Conservation (phyloP, 345 rosid genomes). For the Camelina laxa region DNA sequence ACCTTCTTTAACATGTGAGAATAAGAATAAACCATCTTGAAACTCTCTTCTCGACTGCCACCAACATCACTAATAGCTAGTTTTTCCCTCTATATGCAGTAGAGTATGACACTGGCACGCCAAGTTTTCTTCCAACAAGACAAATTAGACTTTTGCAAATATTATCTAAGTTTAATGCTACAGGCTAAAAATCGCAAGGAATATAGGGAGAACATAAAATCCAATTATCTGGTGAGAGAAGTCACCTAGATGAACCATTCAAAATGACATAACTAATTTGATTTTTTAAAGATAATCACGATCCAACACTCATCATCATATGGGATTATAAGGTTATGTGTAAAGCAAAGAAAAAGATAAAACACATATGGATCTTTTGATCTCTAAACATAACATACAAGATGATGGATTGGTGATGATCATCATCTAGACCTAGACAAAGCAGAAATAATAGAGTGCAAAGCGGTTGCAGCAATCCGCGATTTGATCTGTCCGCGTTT, state of each 20-base stretch:
- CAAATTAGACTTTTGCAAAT: no score
- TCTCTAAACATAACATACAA: neutral
- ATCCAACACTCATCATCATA: slow-evolving; percentile 6
- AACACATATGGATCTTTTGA: slow-evolving; percentile 8
- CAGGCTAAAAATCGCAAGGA: slow-evolving; percentile 62
- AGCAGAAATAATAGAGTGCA: slow-evolving; percentile 37
- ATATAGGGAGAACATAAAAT: slow-evolving; percentile 62
- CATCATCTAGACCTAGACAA: slow-evolving; percentile 32
- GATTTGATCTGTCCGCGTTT: slow-evolving; percentile 39
- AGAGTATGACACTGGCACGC: no score
- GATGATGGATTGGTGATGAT: neutral
- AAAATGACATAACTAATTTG: neutral
- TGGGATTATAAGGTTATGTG: neutral
- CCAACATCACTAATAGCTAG: no score
- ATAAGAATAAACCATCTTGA: no score
- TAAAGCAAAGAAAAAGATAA: neutral
- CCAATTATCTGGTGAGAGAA: slow-evolving; percentile 57
- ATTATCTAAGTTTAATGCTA: no score
- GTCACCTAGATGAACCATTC: neutral
- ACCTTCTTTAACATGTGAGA: no score
- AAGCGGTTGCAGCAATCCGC: slow-evolving; percentile 36
- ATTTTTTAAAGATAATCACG: neutral
- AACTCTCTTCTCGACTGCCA: no score
- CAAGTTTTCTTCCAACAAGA: no score
- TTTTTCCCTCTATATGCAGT: no score